Evolutionary conservation across 2,329 filamentous ascomycete genomes (phyloP).

Genomic region (Alternaria postmessia): DNA sequence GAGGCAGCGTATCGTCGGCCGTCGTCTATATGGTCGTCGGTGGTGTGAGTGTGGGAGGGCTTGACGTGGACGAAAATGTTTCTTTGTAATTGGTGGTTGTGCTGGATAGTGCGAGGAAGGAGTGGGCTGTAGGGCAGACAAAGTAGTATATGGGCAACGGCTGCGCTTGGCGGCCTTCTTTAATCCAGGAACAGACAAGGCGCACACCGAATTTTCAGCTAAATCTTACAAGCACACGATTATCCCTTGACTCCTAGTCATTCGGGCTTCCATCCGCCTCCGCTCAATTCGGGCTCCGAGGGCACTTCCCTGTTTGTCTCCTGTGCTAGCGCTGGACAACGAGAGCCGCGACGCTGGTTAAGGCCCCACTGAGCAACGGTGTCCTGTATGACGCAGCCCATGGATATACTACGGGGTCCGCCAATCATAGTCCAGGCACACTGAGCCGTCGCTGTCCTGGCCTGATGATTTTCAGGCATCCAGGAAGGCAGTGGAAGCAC

Average conservation of each 20-base stretch:
- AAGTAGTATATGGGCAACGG: slow-evolving; percentile 14
- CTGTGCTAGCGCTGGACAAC: slow-evolving; percentile 14
- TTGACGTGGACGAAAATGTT: neutral
- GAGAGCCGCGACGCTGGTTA: slow-evolving; percentile 17
- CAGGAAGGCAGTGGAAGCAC: neutral
- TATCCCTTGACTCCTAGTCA: slow-evolving; percentile 16
- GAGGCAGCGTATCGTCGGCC: neutral
- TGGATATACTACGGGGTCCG: slow-evolving; percentile 1
- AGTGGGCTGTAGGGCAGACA: slow-evolving; percentile 8
- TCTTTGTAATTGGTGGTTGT: slow-evolving; percentile 4
- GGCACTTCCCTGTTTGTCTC: slow-evolving; percentile 18
- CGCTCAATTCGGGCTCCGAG: slow-evolving; percentile 14
- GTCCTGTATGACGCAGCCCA: slow-evolving; percentile 18
- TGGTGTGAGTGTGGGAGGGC: slow-evolving; percentile 1
- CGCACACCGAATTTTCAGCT: slow-evolving; percentile 18
- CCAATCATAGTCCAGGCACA: slow-evolving; percentile 6
- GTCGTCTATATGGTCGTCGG: neutral
- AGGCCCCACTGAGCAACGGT: slow-evolving; percentile 17
- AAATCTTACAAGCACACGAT: slow-evolving; percentile 17
- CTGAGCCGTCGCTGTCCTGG: neutral
- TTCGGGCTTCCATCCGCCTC: slow-evolving; percentile 13
- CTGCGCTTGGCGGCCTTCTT: slow-evolving; percentile 3
- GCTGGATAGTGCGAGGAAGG: slow-evolving; percentile 2
- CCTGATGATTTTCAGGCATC: slow-evolving; percentile 7
- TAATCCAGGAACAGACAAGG: slow-evolving; percentile 18